A percentile compares a stretch with the other conserved stretches of the same genome.
These are phyloP conservation scores for Colletotrichum plurivorum DNA, from an alignment of 2,329 filamentous ascomycete species.

Conservation along the genomic window DNA sequence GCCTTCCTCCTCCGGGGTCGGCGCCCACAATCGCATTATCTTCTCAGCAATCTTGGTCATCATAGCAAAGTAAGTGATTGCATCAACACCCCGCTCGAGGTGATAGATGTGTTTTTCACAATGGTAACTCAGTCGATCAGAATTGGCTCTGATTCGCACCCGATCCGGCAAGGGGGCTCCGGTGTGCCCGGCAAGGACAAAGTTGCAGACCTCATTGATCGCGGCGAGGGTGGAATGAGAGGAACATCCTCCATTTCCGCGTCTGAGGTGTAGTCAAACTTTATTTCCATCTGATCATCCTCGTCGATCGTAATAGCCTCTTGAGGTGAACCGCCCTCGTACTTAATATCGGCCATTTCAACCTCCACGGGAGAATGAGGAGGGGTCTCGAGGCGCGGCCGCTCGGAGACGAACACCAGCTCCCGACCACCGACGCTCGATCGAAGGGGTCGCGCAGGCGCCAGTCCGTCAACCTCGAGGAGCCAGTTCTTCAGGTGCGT, in stretches of 20 bases:
- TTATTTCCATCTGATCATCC: conserved; percentile 21
- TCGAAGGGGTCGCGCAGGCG: background rate
- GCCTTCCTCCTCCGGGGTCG: no score
- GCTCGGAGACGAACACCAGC: conserved; percentile 28
- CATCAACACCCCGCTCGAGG: background rate
- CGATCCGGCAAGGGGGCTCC: background rate
- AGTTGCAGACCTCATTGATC: conserved; percentile 5
- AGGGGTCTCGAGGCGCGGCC: background rate
- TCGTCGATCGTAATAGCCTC: conserved; percentile 17
- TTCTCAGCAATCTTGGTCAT: background rate
- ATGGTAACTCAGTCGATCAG: conserved; percentile 3
- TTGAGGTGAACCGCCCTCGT: background rate
- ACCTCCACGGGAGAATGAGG: no score
- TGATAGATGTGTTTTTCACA: no score
- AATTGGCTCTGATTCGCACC: background rate
- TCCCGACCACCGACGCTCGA: conserved; percentile 24
- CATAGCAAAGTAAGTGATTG: background rate
- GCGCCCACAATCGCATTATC: background rate
- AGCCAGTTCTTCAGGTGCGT: conserved; percentile 63
- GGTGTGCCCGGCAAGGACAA: conserved; percentile 10
- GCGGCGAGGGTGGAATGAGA: background rate
- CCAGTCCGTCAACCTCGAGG: conserved; percentile 56
- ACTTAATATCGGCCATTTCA: background rate
- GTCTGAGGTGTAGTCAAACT: conserved; percentile 25
- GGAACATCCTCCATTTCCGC: conserved; percentile 21